Evolutionary conservation across 106 monocot species (phyloP).

Genomic region (Apostasia shenzhenica): DNA sequence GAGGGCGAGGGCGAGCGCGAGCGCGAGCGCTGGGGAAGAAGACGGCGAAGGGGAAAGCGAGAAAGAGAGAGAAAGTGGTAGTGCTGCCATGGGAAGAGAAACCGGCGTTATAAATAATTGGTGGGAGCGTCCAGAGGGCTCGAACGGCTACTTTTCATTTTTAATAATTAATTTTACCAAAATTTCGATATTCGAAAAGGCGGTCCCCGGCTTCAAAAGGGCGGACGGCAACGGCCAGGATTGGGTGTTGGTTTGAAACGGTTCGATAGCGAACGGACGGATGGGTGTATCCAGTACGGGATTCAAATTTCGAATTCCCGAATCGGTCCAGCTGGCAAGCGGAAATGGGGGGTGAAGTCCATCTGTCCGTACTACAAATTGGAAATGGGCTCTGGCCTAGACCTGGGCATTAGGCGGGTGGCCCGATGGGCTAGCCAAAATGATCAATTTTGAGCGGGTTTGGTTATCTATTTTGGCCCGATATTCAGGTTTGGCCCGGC

Average conservation of each 20-base stretch:
- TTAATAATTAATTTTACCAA: too few species aligned
- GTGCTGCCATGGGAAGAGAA: too few species aligned
- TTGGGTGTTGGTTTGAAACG: neutral
- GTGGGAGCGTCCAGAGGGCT: neutral
- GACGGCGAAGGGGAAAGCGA: neutral
- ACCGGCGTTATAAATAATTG: neutral
- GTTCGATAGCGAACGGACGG: neutral
- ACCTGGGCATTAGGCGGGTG: too few species aligned
- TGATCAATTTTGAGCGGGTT: too few species aligned
- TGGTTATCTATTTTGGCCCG: too few species aligned
- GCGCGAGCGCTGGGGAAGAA: too few species aligned
- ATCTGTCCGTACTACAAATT: too few species aligned
- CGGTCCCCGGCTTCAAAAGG: neutral
- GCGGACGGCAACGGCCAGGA: too few species aligned
- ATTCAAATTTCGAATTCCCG: conserved; percentile 2
- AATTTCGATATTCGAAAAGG: neutral
- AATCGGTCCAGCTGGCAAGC: too few species aligned
- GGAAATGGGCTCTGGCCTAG: too few species aligned
- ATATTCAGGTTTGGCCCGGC: too few species aligned
- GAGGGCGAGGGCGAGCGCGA: neutral
- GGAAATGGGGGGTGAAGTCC: neutral
- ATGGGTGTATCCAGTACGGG: neutral
- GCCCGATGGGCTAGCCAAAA: too few species aligned
- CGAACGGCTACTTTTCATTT: neutral
- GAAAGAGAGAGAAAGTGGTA: neutral